Conservation (phyloP, 2,329 filamentous ascomycete genomes). For the Ophiostoma ips region DNA sequence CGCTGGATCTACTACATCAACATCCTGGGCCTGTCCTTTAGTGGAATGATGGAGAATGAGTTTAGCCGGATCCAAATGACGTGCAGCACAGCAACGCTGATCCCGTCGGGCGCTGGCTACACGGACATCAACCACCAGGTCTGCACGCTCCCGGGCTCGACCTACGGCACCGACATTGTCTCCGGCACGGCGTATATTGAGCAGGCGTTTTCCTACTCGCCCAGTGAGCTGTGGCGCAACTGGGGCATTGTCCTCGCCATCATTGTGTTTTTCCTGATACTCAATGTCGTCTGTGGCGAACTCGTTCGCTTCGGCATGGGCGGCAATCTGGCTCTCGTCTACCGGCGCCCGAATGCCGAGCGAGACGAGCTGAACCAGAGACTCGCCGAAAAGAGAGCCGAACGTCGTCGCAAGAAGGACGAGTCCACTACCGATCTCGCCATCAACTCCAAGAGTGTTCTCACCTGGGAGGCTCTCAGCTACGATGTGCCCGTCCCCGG, state of each 20-base stretch:
- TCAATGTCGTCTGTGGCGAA: constrained; percentile 70
- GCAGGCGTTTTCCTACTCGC: constrained; percentile 51
- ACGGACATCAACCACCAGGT: constrained; percentile 59
- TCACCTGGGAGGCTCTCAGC: constrained; percentile 77
- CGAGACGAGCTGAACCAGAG: constrained; percentile 50
- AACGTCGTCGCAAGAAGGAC: constrained; percentile 33
- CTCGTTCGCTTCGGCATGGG: constrained; percentile 64
- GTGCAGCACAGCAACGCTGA: constrained; percentile 52
- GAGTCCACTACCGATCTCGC: constrained; percentile 35
- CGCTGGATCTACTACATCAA: constrained; percentile 77
- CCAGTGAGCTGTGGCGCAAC: constrained; percentile 63
- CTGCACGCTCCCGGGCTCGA: constrained; percentile 64
- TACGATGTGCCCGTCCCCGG: constrained; percentile 55
- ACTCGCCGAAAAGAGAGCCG: constrained; percentile 44
- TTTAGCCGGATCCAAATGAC: constrained; percentile 56
- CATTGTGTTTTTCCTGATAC: constrained; percentile 58
- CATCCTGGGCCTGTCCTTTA: constrained; percentile 56
- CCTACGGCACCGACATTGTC: constrained; percentile 48
- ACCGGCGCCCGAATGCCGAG: constrained; percentile 55
- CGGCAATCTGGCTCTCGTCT: constrained; percentile 69
- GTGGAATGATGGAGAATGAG: constrained; percentile 75
- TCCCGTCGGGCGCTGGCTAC: constrained; percentile 60
- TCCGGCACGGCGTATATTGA: constrained; percentile 56
- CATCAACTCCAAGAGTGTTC: constrained; percentile 48
- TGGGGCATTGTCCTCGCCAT: constrained; percentile 68